A percentile compares a stretch with the other conserved stretches of the same genome.
Conservation (phyloP, 179 eudicot species). For the Pouteria campechiana region DNA sequence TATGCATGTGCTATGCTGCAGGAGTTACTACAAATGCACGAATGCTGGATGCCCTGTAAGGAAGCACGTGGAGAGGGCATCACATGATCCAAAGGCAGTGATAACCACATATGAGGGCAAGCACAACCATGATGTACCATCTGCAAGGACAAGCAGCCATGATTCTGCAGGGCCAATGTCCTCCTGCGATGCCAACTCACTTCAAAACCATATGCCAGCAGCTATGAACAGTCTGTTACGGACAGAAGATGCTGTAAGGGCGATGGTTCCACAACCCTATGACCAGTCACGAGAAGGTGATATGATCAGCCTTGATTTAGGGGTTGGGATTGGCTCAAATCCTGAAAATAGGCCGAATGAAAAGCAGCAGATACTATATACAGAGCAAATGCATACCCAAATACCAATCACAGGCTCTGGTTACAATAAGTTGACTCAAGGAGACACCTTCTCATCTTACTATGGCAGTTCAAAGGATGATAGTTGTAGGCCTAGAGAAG, state of each 20-base stretch:
- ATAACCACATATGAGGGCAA: constrained; percentile 85
- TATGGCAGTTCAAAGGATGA: too few species aligned
- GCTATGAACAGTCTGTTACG: constrained; percentile 18
- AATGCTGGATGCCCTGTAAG: constrained; percentile 76
- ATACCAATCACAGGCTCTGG: too few species aligned
- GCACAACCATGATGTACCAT: constrained; percentile 78
- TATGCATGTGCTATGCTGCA: constrained; percentile 13
- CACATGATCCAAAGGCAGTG: constrained; percentile 80
- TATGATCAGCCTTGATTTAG: constrained; percentile 70
- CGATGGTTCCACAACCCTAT: too few species aligned
- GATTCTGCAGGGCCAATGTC: constrained; percentile 35
- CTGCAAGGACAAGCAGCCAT: constrained; percentile 57
- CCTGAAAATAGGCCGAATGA: constrained; percentile 24
- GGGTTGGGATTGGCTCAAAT: constrained; percentile 50
- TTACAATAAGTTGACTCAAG: too few species aligned
- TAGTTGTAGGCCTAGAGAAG: too few species aligned
- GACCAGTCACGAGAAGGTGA: constrained; percentile 35
- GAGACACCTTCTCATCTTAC: too few species aligned
- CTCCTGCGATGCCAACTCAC: too few species aligned
- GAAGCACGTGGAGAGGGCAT: constrained; percentile 87
- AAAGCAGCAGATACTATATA: too few species aligned
- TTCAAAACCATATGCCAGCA: too few species aligned
- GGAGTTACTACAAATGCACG: constrained; percentile 94
- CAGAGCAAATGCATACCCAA: too few species aligned
- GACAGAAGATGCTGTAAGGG: too few species aligned